These are phyloP conservation scores for Cystobasidium sp. DNA, from an alignment of 1,284 basidiomycete genomes.

Conservation along the genomic window DNA sequence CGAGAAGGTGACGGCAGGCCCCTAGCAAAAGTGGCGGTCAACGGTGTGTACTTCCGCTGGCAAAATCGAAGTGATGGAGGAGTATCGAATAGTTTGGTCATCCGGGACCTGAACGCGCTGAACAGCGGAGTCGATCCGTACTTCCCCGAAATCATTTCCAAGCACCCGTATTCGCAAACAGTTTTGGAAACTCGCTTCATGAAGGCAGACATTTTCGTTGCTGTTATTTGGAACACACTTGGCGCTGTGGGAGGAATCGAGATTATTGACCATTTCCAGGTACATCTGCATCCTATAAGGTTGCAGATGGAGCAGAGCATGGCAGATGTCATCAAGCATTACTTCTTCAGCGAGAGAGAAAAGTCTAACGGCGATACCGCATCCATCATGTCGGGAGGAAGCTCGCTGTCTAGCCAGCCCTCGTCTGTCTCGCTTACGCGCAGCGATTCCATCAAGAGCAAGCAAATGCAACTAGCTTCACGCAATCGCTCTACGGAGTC, in stretches of 20 bases:
- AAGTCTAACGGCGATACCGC: slow-evolving; percentile 11
- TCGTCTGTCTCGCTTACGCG: not conserved
- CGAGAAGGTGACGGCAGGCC: slow-evolving; percentile 74
- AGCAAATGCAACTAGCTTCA: not conserved
- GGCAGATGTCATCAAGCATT: slow-evolving; percentile 83
- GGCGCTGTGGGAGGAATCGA: slow-evolving; percentile 91
- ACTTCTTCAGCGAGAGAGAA: slow-evolving; percentile 66
- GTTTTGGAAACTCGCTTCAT: slow-evolving; percentile 43
- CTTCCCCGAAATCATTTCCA: slow-evolving; percentile 86
- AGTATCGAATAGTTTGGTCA: slow-evolving; percentile 74
- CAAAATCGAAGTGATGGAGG: slow-evolving; percentile 87
- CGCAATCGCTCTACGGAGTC: slow-evolving; percentile 17
- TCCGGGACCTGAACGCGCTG: slow-evolving; percentile 78
- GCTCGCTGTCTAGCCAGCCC: not conserved
- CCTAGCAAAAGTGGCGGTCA: slow-evolving; percentile 83
- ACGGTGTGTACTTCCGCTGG: slow-evolving; percentile 80
- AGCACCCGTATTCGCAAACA: slow-evolving; percentile 54
- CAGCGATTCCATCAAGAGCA: not conserved
- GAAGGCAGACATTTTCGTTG: slow-evolving; percentile 50
- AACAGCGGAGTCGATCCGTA: slow-evolving; percentile 82
- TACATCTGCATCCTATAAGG: slow-evolving; percentile 83
- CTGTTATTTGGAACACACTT: slow-evolving; percentile 75
- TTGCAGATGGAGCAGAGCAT: slow-evolving; percentile 83
- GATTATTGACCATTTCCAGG: slow-evolving; percentile 81
- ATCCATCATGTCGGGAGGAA: not conserved